Evolutionary conservation across 306 rosid genomes (phyloP), one percentile per base, ranked within the genome.

Genomic region (Trifolium repens): DNA sequence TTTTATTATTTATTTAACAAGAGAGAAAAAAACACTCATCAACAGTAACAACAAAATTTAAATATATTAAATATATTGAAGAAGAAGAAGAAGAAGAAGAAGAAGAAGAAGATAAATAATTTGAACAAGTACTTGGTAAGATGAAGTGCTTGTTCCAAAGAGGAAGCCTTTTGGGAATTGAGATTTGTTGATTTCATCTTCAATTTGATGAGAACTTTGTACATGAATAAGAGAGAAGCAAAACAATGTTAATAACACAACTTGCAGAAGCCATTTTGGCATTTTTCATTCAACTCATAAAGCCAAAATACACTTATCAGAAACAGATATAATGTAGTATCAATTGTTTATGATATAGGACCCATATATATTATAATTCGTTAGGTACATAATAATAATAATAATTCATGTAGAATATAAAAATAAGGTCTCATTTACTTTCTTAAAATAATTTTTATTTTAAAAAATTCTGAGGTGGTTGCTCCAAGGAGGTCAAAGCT

Each of bases 71-170:
- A 39, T 27, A 66, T 32, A 66, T 32, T 55, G 47, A 14, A 55
- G 44, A 19, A 30, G n/a, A n/a, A n/a, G n/a, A n/a, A n/a, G n/a
- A n/a, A n/a, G n/a, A n/a, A n/a, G n/a, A n/a, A n/a, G n/a, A n/a
- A n/a, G n/a, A n/a, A n/a, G n/a, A n/a, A n/a, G 5, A 8, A 3
- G 8, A 34, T 69, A 19, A 9, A 8, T 3, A n/a, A 34, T 14
- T 13, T 16, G 46, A 66, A 19, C 4, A 5, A 32, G 43, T 71
- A 49, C 93, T 84, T 88, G 93, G 61, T 88, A 91, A 10, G 93
- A 79, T 4, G 91, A 88, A 79, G 93, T 87, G 76, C 82, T 2
- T 42, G 90, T 9, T 80, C 96, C 93, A 37, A 87, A 91, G 47
- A 88, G 75, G 73, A 91, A 91, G 2, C 76, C 57, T 2, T 80